These are phyloP conservation scores for Pichia sp. DNA, from an alignment of 1,139 yeast genomes.

Conservation along the genomic window DNA sequence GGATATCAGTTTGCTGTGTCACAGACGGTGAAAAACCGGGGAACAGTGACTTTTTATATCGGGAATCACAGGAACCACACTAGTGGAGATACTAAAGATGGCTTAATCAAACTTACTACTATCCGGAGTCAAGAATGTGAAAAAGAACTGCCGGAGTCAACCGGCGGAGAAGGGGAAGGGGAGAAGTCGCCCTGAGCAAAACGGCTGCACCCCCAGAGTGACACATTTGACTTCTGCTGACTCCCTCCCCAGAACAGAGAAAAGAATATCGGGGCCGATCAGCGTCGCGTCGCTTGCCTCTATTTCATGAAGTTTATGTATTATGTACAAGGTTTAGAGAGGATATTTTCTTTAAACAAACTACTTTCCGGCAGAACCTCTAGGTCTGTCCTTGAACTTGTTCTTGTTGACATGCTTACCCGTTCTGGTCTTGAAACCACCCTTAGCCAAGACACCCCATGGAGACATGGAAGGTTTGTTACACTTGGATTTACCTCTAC, in stretches of 20 bases:
- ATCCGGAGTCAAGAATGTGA: not conserved
- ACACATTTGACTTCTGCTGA: not conserved
- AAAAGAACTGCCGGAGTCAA: not conserved
- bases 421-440: slow-evolving; percentile 89
- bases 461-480: slow-evolving; percentile 91
- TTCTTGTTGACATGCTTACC: slow-evolving; percentile 78
- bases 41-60: not conserved
- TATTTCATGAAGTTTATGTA: not conserved
- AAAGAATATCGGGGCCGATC: too few species aligned
- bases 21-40: not conserved
- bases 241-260: too few species aligned
- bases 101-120: not conserved
- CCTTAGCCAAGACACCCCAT: slow-evolving; percentile 93
- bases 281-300: not conserved
- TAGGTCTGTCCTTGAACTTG: slow-evolving; percentile 83
- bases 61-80: not conserved
- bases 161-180: not conserved
- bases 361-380: slow-evolving; percentile 37
- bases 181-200: not conserved
- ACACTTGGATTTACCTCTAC: slow-evolving; percentile 98
- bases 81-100: not conserved
- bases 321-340: not conserved
- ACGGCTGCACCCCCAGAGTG: not conserved
- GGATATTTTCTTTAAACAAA: not conserved
- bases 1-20: too few species aligned